Base-by-base conservation (phyloP, 495 filamentous ascomycete species). In the Lineolata rhizophorae region DNA sequence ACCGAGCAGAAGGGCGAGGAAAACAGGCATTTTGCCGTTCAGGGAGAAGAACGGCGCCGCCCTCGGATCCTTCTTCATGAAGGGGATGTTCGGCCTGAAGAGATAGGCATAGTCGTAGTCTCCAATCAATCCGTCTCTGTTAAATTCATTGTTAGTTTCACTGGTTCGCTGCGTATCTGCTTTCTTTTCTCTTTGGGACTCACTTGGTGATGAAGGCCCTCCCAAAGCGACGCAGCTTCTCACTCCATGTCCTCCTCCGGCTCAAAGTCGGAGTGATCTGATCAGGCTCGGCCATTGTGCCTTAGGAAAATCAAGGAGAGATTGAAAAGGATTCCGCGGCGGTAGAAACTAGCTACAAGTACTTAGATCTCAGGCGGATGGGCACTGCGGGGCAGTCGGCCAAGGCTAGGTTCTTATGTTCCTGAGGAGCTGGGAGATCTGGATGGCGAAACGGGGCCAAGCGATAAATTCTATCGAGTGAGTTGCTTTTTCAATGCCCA, bases 41-140 rank as follows among this genome's bases (percentile, higher is more conserved):
- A 91, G 67, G 15, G 80, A 84, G 49, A 91, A 92, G 54, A 92
- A 92, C 15, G 83, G 82, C 4, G 76, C 67, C 1, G 64, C 57
- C 38, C 60, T 54, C 22, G 58, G 59, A 1, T 60, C 43, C 47
- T 68, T 73, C 39, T 64, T 69, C 58, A 85, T 70, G 54, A 90
- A 92, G 2, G 83, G 84, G 9, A 92, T 47, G 35, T 80, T 78
- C 3, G 84, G 84, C 27, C 59, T 66, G 52, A 82, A 82, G 12
- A 76, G 57, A 48, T 67, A 70, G 28, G 54, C 70, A 66, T 92
- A 92, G 56, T 92, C 79, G 48, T 92, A 93, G 40, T 70, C 59
- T 20, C 83, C 83, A 37, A 93, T 48, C 18, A 92, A 60, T 5
- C 83, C 82, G 1, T 82, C 69, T 33, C 59, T 71, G 24, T 4